These are phyloP conservation scores for Pythium chondricola DNA, from an alignment of 352 stramenopile species.

Conservation along the genomic window DNA sequence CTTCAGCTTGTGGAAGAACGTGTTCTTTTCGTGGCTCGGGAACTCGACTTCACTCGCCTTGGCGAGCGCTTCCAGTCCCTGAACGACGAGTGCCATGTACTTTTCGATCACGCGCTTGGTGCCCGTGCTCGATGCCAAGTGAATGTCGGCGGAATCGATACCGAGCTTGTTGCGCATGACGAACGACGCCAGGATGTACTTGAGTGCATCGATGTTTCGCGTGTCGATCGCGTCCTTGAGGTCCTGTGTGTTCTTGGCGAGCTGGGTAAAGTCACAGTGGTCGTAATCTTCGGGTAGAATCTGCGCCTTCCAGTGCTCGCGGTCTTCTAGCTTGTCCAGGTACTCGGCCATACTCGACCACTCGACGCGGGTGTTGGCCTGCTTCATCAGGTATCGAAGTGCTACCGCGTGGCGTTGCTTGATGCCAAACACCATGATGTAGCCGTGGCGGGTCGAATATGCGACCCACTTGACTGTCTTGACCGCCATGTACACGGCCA, in stretches of 20 bases:
- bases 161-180: slow-evolving; percentile 63
- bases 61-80: slow-evolving; percentile 38
- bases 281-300: slow-evolving; percentile 40
- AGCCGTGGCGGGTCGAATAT: slow-evolving; percentile 1
- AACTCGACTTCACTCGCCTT: slow-evolving; percentile 25
- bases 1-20: slow-evolving; percentile 54
- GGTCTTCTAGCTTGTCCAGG: slow-evolving; percentile 52
- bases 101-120: slow-evolving; percentile 56
- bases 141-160: slow-evolving; percentile 45
- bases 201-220: slow-evolving; percentile 39
- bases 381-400: slow-evolving; percentile 56
- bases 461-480: slow-evolving; percentile 34
- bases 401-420: slow-evolving; percentile 45
- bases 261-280: slow-evolving; percentile 55
- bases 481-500: slow-evolving; percentile 41
- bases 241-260: slow-evolving; percentile 32
- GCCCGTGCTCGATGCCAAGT: slow-evolving; percentile 47
- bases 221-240: slow-evolving; percentile 25
- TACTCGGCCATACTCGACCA: slow-evolving; percentile 61
- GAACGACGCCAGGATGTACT: slow-evolving; percentile 54
- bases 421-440: slow-evolving; percentile 25
- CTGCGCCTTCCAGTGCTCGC: slow-evolving; percentile 50
- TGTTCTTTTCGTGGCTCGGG: slow-evolving; percentile 31
- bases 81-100: slow-evolving; percentile 39
- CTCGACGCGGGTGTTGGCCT: slow-evolving; percentile 39